phyloP scores from a whole-genome alignment of 2,329 filamentous ascomycete genomes.

The Trichoderma lentiforme region DNA sequence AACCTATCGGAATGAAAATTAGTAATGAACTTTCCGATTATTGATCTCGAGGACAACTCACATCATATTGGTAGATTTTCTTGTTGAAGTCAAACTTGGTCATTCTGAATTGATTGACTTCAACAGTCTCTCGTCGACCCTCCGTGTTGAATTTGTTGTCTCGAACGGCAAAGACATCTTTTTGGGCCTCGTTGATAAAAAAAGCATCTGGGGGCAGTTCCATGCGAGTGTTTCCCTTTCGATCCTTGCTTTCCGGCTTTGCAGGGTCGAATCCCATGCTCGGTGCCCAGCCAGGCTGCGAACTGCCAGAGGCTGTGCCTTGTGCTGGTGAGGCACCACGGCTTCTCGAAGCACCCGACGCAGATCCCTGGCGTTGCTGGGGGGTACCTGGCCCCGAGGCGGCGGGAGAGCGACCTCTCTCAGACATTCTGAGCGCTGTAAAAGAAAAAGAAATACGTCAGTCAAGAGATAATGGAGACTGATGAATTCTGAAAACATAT shows the following conservation, averaged over 20 bases:
- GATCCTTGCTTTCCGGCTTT: constrained; percentile 26
- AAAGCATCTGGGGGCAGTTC: constrained; percentile 60
- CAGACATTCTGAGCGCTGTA: constrained; percentile 30
- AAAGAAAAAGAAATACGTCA: background rate
- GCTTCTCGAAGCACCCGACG: constrained; percentile 13
- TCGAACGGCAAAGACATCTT: constrained; percentile 35
- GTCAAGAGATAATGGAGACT: background rate
- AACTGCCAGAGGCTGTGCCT: constrained; percentile 21
- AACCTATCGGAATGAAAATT: constrained; percentile 47
- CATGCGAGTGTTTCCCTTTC: constrained; percentile 46
- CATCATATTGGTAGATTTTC: constrained; percentile 80
- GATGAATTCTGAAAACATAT: background rate
- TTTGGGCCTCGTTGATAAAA: constrained; percentile 30
- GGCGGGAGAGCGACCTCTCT: constrained; percentile 30
- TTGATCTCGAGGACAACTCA: constrained; percentile 43
- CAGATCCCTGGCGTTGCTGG: background rate
- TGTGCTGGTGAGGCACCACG: constrained; percentile 21
- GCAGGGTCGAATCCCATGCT: constrained; percentile 45
- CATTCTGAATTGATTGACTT: constrained; percentile 75
- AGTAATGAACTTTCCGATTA: background rate
- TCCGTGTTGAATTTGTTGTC: constrained; percentile 50
- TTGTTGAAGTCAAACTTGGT: constrained; percentile 51
- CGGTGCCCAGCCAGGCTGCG: constrained; percentile 26
- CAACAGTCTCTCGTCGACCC: constrained; percentile 53
- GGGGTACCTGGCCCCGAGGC: constrained; percentile 14